A percentile compares a stretch with the other conserved stretches of the same genome.
Evolutionary conservation across 2,329 filamentous ascomycete genomes (phyloP).

Genomic region (Trichoderma citrinoviride): DNA sequence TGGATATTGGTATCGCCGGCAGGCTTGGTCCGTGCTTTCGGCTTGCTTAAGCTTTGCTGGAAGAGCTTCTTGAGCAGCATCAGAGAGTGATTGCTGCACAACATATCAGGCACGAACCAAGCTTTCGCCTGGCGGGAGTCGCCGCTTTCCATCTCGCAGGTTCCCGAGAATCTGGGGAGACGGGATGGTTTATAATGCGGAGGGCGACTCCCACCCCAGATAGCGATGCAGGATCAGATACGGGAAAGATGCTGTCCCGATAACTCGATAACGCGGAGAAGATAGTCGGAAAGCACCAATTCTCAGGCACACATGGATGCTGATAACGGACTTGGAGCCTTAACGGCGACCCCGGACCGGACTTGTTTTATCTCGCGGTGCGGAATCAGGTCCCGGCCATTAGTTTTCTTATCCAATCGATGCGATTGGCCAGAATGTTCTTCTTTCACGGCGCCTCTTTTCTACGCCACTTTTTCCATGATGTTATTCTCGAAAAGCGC

Average conservation of each 20-base stretch:
- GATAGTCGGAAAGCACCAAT: background rate
- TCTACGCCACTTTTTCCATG: background rate
- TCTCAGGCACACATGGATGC: background rate
- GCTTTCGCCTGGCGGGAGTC: background rate
- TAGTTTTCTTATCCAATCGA: slow-evolving; percentile 5
- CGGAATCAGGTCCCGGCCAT: background rate
- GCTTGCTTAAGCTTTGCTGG: background rate
- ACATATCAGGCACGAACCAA: background rate
- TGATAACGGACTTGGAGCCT: background rate
- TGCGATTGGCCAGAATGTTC: background rate
- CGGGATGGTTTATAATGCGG: background rate
- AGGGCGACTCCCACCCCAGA: background rate
- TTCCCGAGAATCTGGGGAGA: slow-evolving; percentile 6
- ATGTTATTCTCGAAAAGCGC: background rate
- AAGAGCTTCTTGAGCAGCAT: background rate
- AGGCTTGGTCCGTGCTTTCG: too few species aligned
- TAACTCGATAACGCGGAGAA: background rate
- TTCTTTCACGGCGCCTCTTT: background rate
- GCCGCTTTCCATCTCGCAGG: slow-evolving; percentile 16
- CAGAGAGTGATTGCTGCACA: too few species aligned
- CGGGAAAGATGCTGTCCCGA: background rate
- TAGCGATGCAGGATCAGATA: slow-evolving; percentile 3
- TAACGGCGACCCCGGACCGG: slow-evolving; percentile 10
- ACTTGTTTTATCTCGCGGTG: background rate
- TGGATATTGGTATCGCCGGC: too few species aligned